Evolutionary conservation across 345 rosid genomes (phyloP).

Genomic region (Bruguiera parviflora): DNA sequence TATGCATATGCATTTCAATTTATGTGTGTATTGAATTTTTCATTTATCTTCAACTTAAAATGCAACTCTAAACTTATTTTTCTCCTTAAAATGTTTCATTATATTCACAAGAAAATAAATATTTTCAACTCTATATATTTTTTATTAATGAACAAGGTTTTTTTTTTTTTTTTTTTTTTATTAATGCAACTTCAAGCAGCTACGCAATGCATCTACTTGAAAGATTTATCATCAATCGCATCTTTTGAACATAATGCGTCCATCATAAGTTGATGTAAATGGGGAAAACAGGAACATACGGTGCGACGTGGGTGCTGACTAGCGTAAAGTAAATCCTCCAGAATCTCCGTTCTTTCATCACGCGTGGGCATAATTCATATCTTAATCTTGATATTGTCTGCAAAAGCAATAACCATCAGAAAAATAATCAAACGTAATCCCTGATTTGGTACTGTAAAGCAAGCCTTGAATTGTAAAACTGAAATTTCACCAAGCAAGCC

Average conservation of each 20-base stretch:
- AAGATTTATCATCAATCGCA: too few relatives aligned
- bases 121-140: too few relatives aligned
- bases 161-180: background rate
- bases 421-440: background rate
- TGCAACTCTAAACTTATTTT: too few relatives aligned
- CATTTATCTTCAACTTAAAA: too few relatives aligned
- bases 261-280: background rate
- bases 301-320: constrained; percentile 84
- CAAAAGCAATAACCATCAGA: constrained; percentile 15
- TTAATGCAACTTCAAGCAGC: background rate
- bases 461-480: background rate
- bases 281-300: constrained; percentile 45
- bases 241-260: background rate
- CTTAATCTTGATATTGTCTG: constrained; percentile 82
- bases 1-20: too few relatives aligned
- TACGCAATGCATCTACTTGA: too few relatives aligned
- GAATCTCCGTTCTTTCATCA: constrained; percentile 86
- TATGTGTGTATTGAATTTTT: too few relatives aligned
- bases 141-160: too few relatives aligned
- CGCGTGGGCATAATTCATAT: constrained; percentile 85
- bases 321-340: constrained; percentile 94
- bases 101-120: too few relatives aligned
- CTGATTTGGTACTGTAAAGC: background rate
- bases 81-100: too few relatives aligned
- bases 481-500: background rate